Percentiles rank a stretch among this genome's conserved stretches.
Evolutionary conservation across 1,284 basidiomycete genomes (phyloP).

Genomic region (Sphaerobolus stellatus): DNA sequence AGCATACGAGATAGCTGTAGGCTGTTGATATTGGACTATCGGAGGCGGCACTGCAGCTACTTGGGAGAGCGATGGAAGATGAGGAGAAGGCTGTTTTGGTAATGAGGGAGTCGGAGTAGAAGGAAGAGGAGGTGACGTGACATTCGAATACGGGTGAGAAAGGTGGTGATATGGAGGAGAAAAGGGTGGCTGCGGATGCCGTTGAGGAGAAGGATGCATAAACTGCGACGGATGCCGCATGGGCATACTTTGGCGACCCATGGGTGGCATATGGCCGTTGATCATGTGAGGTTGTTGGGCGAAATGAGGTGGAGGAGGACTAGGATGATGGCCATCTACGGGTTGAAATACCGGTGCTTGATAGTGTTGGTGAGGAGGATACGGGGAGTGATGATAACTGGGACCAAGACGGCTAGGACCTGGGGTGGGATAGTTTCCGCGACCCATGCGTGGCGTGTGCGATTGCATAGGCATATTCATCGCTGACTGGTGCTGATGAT

Average conservation of each 20-base stretch:
- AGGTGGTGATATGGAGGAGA: slow-evolving; percentile 3
- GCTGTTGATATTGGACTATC: background rate
- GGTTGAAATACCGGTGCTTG: background rate
- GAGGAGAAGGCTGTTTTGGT: slow-evolving; percentile 1
- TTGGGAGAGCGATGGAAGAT: too few species aligned
- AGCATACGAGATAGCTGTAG: background rate
- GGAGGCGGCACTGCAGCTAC: too few species aligned
- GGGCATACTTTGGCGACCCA: background rate
- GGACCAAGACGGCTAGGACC: background rate
- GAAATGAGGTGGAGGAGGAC: background rate
- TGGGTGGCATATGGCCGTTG: slow-evolving; percentile 2
- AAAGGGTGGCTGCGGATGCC: background rate
- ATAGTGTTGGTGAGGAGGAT: background rate
- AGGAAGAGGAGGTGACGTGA: background rate
- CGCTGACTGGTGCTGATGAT: background rate
- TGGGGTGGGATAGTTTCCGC: background rate
- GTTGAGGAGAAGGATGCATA: background rate
- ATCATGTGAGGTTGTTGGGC: slow-evolving; percentile 4
- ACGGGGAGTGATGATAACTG: background rate
- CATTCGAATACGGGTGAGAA: background rate
- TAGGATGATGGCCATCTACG: background rate
- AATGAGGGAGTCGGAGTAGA: background rate
- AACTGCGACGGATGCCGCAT: background rate
- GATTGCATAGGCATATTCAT: background rate
- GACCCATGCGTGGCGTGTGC: background rate